Percentiles rank a stretch among this genome's conserved stretches.
phyloP scores from a whole-genome alignment of 2,329 filamentous ascomycete genomes.

The Sarocladiaceae sp. region DNA sequence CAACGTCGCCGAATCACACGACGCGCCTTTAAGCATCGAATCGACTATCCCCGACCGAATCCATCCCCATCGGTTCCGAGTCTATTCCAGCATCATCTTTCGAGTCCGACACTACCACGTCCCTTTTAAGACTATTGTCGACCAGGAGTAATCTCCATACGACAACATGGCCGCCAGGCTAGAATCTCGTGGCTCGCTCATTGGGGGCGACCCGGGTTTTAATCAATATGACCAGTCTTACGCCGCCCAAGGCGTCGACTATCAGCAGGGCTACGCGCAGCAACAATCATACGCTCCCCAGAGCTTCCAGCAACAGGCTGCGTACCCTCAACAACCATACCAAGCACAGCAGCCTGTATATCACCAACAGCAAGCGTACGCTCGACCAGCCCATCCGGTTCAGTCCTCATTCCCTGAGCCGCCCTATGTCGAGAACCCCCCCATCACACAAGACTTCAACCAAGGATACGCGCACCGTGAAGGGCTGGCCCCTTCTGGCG shows the following conservation, averaged over 20 bases:
- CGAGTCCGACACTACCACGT: background rate
- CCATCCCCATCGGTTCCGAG: too few relatives aligned
- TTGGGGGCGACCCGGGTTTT: conserved; percentile 33
- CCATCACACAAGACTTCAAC: conserved; percentile 24
- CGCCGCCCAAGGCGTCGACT: conserved; percentile 20
- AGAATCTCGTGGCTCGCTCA: conserved; percentile 36
- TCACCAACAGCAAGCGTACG: conserved; percentile 23
- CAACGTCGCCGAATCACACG: too few relatives aligned
- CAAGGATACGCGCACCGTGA: conserved; percentile 34
- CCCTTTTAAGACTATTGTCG: too few relatives aligned
- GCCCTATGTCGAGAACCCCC: conserved; percentile 23
- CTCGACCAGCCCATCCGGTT: too few relatives aligned
- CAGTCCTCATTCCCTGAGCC: conserved; percentile 18
- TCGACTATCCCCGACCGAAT: too few relatives aligned
- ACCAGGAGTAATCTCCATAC: too few relatives aligned
- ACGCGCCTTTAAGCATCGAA: too few relatives aligned
- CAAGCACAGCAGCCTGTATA: conserved; percentile 11
- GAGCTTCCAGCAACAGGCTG: conserved; percentile 10
- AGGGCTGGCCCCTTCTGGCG: conserved; percentile 28
- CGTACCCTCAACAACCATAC: conserved; percentile 21
- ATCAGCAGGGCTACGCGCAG: conserved; percentile 27
- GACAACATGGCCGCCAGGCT: conserved; percentile 33
- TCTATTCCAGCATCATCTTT: background rate
- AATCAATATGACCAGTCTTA: conserved; percentile 25
- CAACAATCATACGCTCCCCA: background rate